These are phyloP conservation scores for Zopfia rhizophila DNA, from an alignment of 2,329 filamentous ascomycete genomes.

Conservation along the genomic window DNA sequence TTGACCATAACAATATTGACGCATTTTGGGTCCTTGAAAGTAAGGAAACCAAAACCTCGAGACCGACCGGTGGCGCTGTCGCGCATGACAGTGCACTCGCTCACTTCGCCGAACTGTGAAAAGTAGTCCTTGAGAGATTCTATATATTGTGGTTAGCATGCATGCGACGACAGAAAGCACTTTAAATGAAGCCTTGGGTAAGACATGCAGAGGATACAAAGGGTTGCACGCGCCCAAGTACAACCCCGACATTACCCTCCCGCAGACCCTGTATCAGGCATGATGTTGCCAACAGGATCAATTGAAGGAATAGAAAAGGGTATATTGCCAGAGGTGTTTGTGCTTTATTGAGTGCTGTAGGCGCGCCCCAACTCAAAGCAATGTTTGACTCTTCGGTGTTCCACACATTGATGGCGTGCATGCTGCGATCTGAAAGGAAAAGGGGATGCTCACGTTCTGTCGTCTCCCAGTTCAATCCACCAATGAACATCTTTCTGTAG, in stretches of 20 bases:
- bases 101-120: constrained; percentile 95
- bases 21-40: constrained; percentile 96
- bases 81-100: constrained; percentile 99
- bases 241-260: no score
- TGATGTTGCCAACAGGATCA: no score
- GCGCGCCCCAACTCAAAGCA: no score
- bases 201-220: no score
- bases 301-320: no score
- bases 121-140: constrained; percentile 98
- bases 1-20: constrained; percentile 99
- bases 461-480: constrained; percentile 98
- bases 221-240: no score
- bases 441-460: constrained; percentile 81
- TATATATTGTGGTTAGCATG: constrained; percentile 52
- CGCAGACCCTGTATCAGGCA: no score
- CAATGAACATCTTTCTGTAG: constrained; percentile 98
- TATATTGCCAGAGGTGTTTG: no score
- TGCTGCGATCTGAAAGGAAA: constrained; percentile 4
- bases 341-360: no score
- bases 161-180: not conserved
- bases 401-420: not conserved
- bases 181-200: no score
- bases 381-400: no score
- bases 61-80: constrained; percentile 94
- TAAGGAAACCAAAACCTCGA: constrained; percentile 95